These are phyloP conservation scores for Kondoa subrosea DNA, from an alignment of 768 basidiomycete species.

Conservation along the genomic window DNA sequence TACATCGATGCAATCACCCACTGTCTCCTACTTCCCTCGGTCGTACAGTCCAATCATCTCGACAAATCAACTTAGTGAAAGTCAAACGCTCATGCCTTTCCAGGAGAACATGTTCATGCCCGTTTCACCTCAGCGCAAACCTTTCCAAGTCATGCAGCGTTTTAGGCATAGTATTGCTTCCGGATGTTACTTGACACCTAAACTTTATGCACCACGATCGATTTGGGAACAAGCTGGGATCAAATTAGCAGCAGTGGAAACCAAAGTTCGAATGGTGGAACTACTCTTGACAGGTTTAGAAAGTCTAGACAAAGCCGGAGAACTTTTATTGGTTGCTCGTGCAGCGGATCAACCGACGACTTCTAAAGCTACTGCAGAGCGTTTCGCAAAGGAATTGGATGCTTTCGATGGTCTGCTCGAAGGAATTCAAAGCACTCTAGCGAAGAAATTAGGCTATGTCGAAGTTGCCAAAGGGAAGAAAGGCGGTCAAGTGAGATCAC, in stretches of 20 bases:
- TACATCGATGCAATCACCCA: background rate
- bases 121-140: conserved; percentile 45
- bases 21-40: background rate
- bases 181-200: conserved; percentile 74
- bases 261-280: conserved; percentile 71
- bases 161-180: conserved; percentile 53
- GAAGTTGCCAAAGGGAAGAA: conserved; percentile 79
- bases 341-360: conserved; percentile 6
- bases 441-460: conserved; percentile 23
- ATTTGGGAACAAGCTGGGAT: conserved; percentile 75
- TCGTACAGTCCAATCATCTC: background rate
- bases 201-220: conserved; percentile 69
- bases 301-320: conserved; percentile 54
- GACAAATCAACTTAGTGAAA: background rate
- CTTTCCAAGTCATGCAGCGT: conserved; percentile 77
- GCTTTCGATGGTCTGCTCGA: conserved; percentile 67
- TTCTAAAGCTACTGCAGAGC: conserved; percentile 37
- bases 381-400: conserved; percentile 72
- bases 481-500: conserved; percentile 34
- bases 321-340: conserved; percentile 34
- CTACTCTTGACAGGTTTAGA: conserved; percentile 62
- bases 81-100: background rate
- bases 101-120: conserved; percentile 10
- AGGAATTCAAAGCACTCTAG: conserved; percentile 35
- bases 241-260: conserved; percentile 59